Evolutionary conservation across 2,329 filamentous ascomycete genomes (phyloP).

Genomic region (Furcasterigmium sp.): DNA sequence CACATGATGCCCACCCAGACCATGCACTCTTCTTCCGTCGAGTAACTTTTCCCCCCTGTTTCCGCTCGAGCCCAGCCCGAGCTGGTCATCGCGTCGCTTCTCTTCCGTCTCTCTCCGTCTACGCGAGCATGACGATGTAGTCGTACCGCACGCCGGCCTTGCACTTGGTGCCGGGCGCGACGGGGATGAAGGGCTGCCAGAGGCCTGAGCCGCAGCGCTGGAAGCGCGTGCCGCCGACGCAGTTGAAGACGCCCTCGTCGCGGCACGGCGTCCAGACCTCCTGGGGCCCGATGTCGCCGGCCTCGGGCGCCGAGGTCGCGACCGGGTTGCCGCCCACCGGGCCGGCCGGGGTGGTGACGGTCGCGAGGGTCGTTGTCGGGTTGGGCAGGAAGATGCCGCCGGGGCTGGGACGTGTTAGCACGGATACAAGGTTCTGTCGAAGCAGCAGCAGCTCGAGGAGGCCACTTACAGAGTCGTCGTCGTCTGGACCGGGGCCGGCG

Average conservation of each 20-base stretch:
- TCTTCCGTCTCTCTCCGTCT: no score
- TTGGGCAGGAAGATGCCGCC: slow-evolving; percentile 38
- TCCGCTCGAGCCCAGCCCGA: no score
- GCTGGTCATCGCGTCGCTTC: no score
- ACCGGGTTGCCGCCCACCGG: slow-evolving; percentile 5
- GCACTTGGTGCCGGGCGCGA: slow-evolving; percentile 52
- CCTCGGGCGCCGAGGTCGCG: slow-evolving; percentile 9
- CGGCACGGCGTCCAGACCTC: slow-evolving; percentile 38
- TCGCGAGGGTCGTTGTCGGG: slow-evolving; percentile 16
- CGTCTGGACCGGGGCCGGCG: background rate
- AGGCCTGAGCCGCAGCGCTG: slow-evolving; percentile 57
- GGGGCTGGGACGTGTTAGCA: slow-evolving; percentile 23
- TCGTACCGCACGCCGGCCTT: slow-evolving; percentile 42
- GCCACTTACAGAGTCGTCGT: background rate
- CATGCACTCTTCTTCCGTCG: no score
- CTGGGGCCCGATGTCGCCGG: slow-evolving; percentile 20
- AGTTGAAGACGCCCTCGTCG: slow-evolving; percentile 54
- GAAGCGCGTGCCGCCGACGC: slow-evolving; percentile 49
- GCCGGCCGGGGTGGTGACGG: slow-evolving; percentile 14
- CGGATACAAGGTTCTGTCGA: background rate
- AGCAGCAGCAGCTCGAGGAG: no score
- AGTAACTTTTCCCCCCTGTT: no score
- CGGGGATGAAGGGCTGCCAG: slow-evolving; percentile 43
- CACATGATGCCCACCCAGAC: no score
- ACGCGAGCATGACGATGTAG: no score